Evolutionary conservation across 2,329 filamentous ascomycete species (phyloP), one percentile per base, ranked within the genome.

Genomic region (Knoxdaviesia capensis): DNA sequence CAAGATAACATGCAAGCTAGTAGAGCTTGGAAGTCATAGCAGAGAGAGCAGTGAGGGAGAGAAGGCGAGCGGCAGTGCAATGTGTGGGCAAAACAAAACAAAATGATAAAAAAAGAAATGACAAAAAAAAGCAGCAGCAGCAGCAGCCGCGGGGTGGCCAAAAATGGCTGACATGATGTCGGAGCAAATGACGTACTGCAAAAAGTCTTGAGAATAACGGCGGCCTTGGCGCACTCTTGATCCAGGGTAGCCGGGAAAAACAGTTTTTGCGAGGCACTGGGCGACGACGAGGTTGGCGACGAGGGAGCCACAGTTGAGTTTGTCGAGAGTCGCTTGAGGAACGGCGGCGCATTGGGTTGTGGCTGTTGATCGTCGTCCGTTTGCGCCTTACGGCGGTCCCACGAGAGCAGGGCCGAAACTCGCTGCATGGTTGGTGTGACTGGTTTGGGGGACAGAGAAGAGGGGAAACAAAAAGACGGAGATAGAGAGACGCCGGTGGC

Each of bases 191-290:
- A 65, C 73, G 50, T 68, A 83, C 79, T 83, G 65, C 85, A 93
- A 60, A 94, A 94, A 32, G 82, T 88, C 56, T 85, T 80, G 41
- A 94, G 60, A 47, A 94, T 94, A 44, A 85, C 71, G 45, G 86
- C 85, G 39, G 86, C 83, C 62, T 94, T 94, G 60, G 94, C 84
- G 59, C 80, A 82, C 65, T 94, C 87, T 50, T 80, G 79, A 56
- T 94, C 87, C 41, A 94, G 65, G 1, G 78, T 80, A 32, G 81
- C 80, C 3, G 85, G 85, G 82, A 82, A 90, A 53, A 88, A 88
- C 29, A 80, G 77, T 56, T 92, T 20, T 20, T 20, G 20, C 83
- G 31, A 69, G 70, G 44, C 77, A 77, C 33, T 83, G 44, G 43
- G 42, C 43, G 36, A 39, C 41, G 43, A 41, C 32, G 50, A 46